Evolutionary conservation across 2,329 filamentous ascomycete species (phyloP), one percentile per base, ranked within the genome.

Genomic region (Thermochaetoides dissita): DNA sequence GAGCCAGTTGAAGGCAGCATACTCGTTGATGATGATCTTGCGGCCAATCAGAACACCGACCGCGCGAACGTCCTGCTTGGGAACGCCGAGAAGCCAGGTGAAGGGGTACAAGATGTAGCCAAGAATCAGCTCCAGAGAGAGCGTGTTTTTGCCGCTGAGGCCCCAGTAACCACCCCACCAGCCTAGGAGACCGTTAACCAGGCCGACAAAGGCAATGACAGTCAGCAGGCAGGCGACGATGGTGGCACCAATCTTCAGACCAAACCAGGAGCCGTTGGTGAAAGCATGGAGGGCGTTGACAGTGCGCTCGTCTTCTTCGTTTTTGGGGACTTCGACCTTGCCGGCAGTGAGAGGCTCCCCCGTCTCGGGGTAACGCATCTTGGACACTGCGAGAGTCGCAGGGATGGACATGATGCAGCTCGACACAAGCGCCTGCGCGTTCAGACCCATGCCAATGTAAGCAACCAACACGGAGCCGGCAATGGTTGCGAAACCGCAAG

Each of bases 391-490:
- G 10, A 95, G 71, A 3, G 86, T 93, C 1, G 87, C 87, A 0
- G 88, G 88, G 49, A 94, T 94, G 53, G 82, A 88, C 88, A 95
- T 95, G 59, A 94, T 87, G 58, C 87, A 94, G 7, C 84, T 88
- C 2, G 85, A 94, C 29, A 94, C 81, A 37, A 95, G 69, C 3
- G 84, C 87, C 59, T 93, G 82, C 1, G 84, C 69, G 59, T 87
- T 91, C 42, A 94, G 70, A 34, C 87, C 87, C 54, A 94, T 76
- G 29, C 70, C 67, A 49, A 94, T 88, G 61, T 94, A 95, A 10
- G 83, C 84, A 29, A 91, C 81, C 33, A 95, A 67, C 9, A 93
- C 84, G 54, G 80, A 86, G 47, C 88, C 88, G 9, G 87, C 84
- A 53, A 95, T 94, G 37, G 88, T 94, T 24, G 88, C 87, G 53